A percentile compares a stretch with the other conserved stretches of the same genome.
These are phyloP conservation scores for Aspergillus ochraceoroseus DNA, from an alignment of 2,329 filamentous ascomycete species.

Conservation along the genomic window DNA sequence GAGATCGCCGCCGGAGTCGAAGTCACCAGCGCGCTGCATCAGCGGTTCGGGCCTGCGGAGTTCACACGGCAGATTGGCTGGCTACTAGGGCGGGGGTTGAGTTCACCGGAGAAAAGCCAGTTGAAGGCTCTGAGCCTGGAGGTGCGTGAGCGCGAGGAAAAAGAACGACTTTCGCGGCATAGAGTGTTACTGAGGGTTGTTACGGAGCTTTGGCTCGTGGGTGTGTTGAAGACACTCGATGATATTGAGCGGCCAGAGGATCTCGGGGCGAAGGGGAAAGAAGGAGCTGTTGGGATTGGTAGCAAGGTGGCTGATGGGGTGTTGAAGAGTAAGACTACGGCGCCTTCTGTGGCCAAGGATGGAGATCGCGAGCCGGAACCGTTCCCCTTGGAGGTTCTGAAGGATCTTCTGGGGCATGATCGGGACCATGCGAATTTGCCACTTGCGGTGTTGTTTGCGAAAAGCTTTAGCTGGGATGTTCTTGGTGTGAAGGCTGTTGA, in stretches of 20 bases:
- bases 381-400: slow-evolving; percentile 94
- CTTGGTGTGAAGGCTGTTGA: slow-evolving; percentile 69
- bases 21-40: slow-evolving; percentile 89
- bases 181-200: slow-evolving; percentile 81
- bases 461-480: slow-evolving; percentile 93
- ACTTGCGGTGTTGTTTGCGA: slow-evolving; percentile 89
- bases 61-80: slow-evolving; percentile 91
- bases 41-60: slow-evolving; percentile 83
- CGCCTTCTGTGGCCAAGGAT: slow-evolving; percentile 53
- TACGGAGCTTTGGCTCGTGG: slow-evolving; percentile 93
- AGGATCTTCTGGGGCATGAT: slow-evolving; percentile 90
- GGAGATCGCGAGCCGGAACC: slow-evolving; percentile 72
- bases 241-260: slow-evolving; percentile 63
- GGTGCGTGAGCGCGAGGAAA: slow-evolving; percentile 88
- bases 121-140: slow-evolving; percentile 76
- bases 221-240: slow-evolving; percentile 74
- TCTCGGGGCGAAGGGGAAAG: slow-evolving; percentile 51
- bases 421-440: slow-evolving; percentile 88
- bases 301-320: slow-evolving; percentile 51
- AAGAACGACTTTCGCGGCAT: slow-evolving; percentile 82
- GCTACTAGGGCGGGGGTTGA: slow-evolving; percentile 85
- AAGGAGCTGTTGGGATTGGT: slow-evolving; percentile 39
- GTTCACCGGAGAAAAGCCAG: slow-evolving; percentile 78
- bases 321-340: slow-evolving; percentile 57
- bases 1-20: slow-evolving; percentile 90